Base-by-base conservation (phyloP, 345 rosid species). In the Citrus maxima region DNA sequence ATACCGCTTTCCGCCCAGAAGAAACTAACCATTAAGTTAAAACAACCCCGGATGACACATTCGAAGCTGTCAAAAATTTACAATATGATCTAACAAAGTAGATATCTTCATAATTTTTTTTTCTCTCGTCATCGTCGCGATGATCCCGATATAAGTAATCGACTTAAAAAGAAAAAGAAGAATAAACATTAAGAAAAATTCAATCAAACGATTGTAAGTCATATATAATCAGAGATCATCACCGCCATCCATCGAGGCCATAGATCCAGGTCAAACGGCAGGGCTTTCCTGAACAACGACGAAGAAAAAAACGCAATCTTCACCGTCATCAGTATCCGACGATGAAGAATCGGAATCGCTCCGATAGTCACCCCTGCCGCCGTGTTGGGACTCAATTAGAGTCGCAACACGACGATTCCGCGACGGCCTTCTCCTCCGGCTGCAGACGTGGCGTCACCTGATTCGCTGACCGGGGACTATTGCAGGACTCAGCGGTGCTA, bases 291-390 rank as follows among this genome's bases (percentile, higher is more conserved):
- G 69, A 75, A 75, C 0, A 82, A 73, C 0, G 83, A 64, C 28
- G 86, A 77, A 13, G 86, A 77, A 22, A 79, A 79, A 79, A 42
- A 78, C 81, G 18, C 77, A 79, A 8, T 83, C 89, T 6, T 75
- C 87, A 34, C 72, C 80, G 59, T 82, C 87, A 21, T 84, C 89
- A 22, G 84, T 72, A 56, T 84, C 89, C 18, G 89, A 84, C 46
- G 89, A 86, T 40, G 89, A 86, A 6, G 89, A 86, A 32, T 84
- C 89, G 34, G 86, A 84, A 70, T 84, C 89, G 81, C 87, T 86
- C 16, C 56, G 84, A 54, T 87, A 82, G 73, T 82, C 87, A 22
- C 83, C 56, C 83, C 84, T 9, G 77, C 80, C 58, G 81, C 66
- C 0, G 35, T 37, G 40, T 37, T 37, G 40, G 40, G 5, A 37